Conservation (phyloP, 495 filamentous ascomycete species). For the Rhypophila decipiens region DNA sequence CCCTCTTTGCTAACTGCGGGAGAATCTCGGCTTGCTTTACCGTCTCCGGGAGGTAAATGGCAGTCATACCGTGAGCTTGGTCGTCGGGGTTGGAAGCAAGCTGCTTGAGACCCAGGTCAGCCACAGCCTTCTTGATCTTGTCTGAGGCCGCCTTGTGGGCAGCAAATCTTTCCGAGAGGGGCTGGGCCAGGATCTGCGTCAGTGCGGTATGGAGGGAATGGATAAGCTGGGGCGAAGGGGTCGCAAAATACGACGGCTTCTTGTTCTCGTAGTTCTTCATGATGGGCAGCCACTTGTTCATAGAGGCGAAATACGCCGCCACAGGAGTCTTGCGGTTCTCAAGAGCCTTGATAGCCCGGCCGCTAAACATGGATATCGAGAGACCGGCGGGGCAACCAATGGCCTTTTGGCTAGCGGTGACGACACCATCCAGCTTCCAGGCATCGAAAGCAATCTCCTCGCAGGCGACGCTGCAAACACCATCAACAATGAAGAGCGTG, state of each 20-base stretch:
- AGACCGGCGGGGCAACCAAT: slow-evolving; percentile 93
- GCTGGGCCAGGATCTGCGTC: slow-evolving; percentile 70
- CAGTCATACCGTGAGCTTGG: slow-evolving; percentile 96
- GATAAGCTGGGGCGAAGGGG: slow-evolving; percentile 88
- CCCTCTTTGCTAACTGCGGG: slow-evolving; percentile 79
- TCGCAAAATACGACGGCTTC: slow-evolving; percentile 97
- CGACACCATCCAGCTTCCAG: slow-evolving; percentile 86
- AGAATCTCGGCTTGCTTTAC: slow-evolving; percentile 74
- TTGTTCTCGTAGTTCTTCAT: slow-evolving; percentile 98
- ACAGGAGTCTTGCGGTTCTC: slow-evolving; percentile 73
- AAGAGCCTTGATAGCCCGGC: slow-evolving; percentile 77
- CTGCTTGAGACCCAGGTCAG: slow-evolving; percentile 78
- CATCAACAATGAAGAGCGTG: slow-evolving; percentile 87
- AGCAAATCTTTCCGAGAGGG: slow-evolving; percentile 73
- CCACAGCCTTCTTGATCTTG: slow-evolving; percentile 72
- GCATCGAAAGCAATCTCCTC: slow-evolving; percentile 95
- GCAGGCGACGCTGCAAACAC: slow-evolving; percentile 92
- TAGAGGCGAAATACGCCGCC: slow-evolving; percentile 83
- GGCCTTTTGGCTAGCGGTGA: slow-evolving; percentile 93
- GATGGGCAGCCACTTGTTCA: slow-evolving; percentile 96
- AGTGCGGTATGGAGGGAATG: slow-evolving; percentile 93
- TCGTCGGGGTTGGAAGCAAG: slow-evolving; percentile 76
- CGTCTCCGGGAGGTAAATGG: slow-evolving; percentile 85
- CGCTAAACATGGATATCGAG: slow-evolving; percentile 86
- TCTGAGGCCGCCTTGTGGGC: slow-evolving; percentile 69